Percentiles rank a stretch among this genome's conserved stretches.
These are phyloP conservation scores for Pezicula neosporulosa DNA, from an alignment of 2,329 filamentous ascomycete species.

Conservation along the genomic window DNA sequence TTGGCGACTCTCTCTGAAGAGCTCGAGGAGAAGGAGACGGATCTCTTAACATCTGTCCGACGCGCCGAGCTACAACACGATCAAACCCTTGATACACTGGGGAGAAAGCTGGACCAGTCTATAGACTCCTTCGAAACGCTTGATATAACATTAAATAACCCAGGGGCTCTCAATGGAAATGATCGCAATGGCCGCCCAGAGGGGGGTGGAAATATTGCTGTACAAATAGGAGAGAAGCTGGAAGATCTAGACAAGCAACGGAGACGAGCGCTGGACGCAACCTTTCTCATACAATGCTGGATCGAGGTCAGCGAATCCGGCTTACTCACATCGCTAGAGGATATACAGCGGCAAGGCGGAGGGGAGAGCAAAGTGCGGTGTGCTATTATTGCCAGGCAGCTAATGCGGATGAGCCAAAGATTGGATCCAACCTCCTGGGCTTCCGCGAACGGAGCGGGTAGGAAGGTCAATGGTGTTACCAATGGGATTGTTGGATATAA, in stretches of 20 bases:
- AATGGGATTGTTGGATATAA: slow-evolving; percentile 39
- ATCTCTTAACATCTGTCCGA: slow-evolving; percentile 83
- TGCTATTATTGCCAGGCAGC: slow-evolving; percentile 87
- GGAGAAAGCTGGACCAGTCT: slow-evolving; percentile 85
- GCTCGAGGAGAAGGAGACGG: slow-evolving; percentile 85
- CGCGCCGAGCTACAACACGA: slow-evolving; percentile 91
- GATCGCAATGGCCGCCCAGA: slow-evolving; percentile 45
- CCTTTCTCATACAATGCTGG: slow-evolving; percentile 96
- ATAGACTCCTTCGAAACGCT: slow-evolving; percentile 90
- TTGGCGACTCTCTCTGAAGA: slow-evolving; percentile 74
- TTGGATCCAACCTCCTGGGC: slow-evolving; percentile 76
- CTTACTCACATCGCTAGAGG: slow-evolving; percentile 81
- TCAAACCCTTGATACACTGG: slow-evolving; percentile 82
- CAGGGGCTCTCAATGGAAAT: slow-evolving; percentile 43
- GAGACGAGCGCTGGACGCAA: slow-evolving; percentile 85
- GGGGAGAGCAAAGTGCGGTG: slow-evolving; percentile 92
- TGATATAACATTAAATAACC: slow-evolving; percentile 74
- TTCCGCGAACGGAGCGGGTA: slow-evolving; percentile 48
- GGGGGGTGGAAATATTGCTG: slow-evolving; percentile 79
- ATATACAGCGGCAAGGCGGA: slow-evolving; percentile 73
- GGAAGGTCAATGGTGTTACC: slow-evolving; percentile 47
- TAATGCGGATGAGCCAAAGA: slow-evolving; percentile 90
- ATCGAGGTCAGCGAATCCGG: slow-evolving; percentile 89
- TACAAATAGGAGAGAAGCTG: slow-evolving; percentile 89
- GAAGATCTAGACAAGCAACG: slow-evolving; percentile 94